phyloP scores from a whole-genome alignment of 352 stramenopile genomes.

The Albugo laibachii region DNA sequence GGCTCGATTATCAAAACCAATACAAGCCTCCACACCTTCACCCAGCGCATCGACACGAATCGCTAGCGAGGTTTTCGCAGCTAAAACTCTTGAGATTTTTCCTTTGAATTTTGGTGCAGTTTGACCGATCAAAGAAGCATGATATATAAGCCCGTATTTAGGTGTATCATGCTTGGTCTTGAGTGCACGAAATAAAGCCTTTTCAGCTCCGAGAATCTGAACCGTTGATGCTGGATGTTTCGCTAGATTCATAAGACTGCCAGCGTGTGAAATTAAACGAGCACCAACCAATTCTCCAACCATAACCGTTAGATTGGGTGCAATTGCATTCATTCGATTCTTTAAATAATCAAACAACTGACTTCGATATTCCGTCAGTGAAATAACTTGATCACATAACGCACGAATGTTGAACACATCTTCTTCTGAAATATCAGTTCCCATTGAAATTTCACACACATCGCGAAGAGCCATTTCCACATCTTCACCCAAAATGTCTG shows the following conservation, averaged over 20 bases:
- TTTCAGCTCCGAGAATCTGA: constrained; percentile 98
- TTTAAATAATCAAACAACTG: constrained; percentile 99
- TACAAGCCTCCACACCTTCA: constrained; percentile 88
- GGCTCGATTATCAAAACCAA: constrained; percentile 92
- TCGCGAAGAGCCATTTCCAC: constrained; percentile 93
- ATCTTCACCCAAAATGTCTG: constrained; percentile 72
- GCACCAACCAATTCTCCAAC: constrained; percentile 97
- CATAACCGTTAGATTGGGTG: constrained; percentile 98
- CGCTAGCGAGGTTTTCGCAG: constrained; percentile 96
- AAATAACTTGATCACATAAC: constrained; percentile 84
- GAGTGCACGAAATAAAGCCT: constrained; percentile 98
- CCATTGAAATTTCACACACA: constrained; percentile 97
- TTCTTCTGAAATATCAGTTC: constrained; percentile 97
- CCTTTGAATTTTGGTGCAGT: constrained; percentile 99
- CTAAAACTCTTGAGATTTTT: constrained; percentile 97
- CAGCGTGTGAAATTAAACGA: constrained; percentile 97
- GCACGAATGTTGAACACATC: constrained; percentile 95
- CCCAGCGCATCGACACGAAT: constrained; percentile 98
- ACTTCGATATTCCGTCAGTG: constrained; percentile 76
- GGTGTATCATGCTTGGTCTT: constrained; percentile 99
- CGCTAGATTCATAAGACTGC: constrained; percentile 97
- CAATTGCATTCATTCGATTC: constrained; percentile 99
- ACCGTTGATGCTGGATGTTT: constrained; percentile 99
- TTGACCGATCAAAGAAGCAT: constrained; percentile 98
- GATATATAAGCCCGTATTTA: constrained; percentile 99